Percentiles rank a stretch among this genome's conserved stretches.
These are phyloP conservation scores for Calonectria pseudoturangicola DNA, from an alignment of 2,329 filamentous ascomycete genomes.

Conservation along the genomic window DNA sequence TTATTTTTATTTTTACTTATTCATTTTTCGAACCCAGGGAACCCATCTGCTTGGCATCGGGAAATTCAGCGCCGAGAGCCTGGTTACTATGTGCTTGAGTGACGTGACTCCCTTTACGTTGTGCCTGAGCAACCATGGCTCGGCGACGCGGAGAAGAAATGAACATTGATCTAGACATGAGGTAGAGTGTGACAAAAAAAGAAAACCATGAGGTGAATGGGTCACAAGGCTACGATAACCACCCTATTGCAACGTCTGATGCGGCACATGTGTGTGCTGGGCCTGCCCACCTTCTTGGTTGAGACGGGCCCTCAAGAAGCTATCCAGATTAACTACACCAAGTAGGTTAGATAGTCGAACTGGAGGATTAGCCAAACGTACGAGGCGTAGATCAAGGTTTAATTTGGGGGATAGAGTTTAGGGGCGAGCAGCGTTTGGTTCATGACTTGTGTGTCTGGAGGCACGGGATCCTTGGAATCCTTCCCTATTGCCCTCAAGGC, in stretches of 20 bases:
- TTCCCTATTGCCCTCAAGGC: constrained; percentile 4
- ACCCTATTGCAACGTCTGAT: background rate
- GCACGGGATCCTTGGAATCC: constrained; percentile 11
- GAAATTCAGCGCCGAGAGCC: background rate
- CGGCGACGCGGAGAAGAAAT: background rate
- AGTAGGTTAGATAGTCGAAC: constrained; percentile 16
- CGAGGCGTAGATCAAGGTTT: constrained; percentile 15
- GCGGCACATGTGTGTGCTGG: background rate
- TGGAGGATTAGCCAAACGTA: constrained; percentile 16
- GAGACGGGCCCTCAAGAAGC: background rate
- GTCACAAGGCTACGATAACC: background rate
- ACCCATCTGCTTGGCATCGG: background rate
- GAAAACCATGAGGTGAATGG: background rate
- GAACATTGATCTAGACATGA: background rate
- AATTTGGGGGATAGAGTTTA: constrained; percentile 12
- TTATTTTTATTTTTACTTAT: too few relatives aligned
- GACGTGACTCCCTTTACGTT: background rate
- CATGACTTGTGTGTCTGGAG: background rate
- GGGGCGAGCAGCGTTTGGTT: background rate
- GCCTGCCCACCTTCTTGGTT: background rate
- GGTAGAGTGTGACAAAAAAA: background rate
- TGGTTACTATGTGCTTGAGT: background rate
- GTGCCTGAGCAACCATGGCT: background rate
- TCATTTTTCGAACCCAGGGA: background rate
- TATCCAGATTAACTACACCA: constrained; percentile 8